phyloP scores from a whole-genome alignment of 2,329 filamentous ascomycete species.

The Cucurbitaria berberidis region DNA sequence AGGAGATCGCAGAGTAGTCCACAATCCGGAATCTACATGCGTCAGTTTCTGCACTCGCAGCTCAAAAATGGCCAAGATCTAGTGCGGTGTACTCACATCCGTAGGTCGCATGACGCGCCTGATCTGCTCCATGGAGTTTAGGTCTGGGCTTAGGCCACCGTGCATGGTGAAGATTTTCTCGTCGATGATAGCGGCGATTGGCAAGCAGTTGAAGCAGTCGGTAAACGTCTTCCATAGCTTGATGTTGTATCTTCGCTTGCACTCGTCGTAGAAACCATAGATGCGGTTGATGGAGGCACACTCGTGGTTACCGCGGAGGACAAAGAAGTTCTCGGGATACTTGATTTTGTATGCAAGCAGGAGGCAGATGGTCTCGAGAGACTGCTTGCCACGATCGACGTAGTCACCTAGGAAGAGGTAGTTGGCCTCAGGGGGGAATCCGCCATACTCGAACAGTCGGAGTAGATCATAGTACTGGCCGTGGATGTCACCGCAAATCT shows the following conservation, averaged over 20 bases:
- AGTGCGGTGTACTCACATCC: slow-evolving; percentile 73
- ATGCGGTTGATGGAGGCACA: slow-evolving; percentile 99
- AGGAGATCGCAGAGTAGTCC: slow-evolving; percentile 95
- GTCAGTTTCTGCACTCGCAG: slow-evolving; percentile 48
- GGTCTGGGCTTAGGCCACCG: slow-evolving; percentile 92
- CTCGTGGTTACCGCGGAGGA: slow-evolving; percentile 94
- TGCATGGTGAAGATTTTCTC: slow-evolving; percentile 99
- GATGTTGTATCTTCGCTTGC: slow-evolving; percentile 98
- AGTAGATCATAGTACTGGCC: slow-evolving; percentile 99
- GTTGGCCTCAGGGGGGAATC: slow-evolving; percentile 97
- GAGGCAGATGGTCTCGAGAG: slow-evolving; percentile 96
- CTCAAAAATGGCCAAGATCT: slow-evolving; percentile 22
- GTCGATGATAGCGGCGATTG: slow-evolving; percentile 97
- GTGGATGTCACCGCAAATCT: slow-evolving; percentile 99
- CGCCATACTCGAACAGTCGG: slow-evolving; percentile 96
- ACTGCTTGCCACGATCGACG: slow-evolving; percentile 98
- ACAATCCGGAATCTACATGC: slow-evolving; percentile 89
- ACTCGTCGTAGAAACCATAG: slow-evolving; percentile 99
- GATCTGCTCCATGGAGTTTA: slow-evolving; percentile 99
- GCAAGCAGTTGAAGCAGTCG: slow-evolving; percentile 98
- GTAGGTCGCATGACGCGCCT: slow-evolving; percentile 98
- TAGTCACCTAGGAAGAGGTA: slow-evolving; percentile 99
- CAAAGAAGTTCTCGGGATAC: slow-evolving; percentile 96
- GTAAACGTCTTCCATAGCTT: slow-evolving; percentile 99
- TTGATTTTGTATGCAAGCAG: slow-evolving; percentile 99